These are phyloP conservation scores for Arthroderma sp. DNA, from an alignment of 2,329 filamentous ascomycete species.

Conservation along the genomic window DNA sequence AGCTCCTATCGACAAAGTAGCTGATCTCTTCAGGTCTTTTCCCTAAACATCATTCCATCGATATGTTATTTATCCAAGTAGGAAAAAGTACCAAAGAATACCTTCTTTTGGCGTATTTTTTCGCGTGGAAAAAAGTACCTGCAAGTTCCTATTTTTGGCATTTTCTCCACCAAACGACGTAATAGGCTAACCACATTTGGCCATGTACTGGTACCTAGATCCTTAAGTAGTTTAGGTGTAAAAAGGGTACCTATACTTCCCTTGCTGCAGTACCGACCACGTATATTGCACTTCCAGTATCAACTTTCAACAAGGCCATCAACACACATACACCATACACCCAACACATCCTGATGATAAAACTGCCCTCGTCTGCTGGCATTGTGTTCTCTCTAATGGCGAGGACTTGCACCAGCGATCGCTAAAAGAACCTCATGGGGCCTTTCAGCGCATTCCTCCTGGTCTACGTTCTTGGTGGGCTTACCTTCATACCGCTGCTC, in stretches of 20 bases:
- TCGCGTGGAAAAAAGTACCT: neutral
- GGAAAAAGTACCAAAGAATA: neutral
- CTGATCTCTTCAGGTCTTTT: slow-evolving; percentile 46
- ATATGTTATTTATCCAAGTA: too few species aligned
- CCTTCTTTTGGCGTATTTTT: neutral
- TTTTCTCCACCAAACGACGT: neutral
- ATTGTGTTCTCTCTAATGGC: neutral
- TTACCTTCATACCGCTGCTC: slow-evolving; percentile 74
- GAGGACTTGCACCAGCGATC: neutral
- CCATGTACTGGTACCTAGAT: neutral
- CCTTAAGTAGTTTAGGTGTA: neutral
- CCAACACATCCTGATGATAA: neutral
- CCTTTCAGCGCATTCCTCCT: slow-evolving; percentile 48
- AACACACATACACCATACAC: neutral
- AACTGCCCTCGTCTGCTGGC: neutral
- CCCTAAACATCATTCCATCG: too few species aligned
- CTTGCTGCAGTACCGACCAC: neutral
- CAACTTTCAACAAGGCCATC: neutral
- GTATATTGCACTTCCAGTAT: neutral
- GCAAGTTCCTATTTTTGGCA: neutral
- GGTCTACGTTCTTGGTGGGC: slow-evolving; percentile 71
- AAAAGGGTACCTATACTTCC: neutral
- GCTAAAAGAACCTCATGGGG: slow-evolving; percentile 27
- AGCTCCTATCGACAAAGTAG: slow-evolving; percentile 46
- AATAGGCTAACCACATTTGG: neutral